phyloP scores from a whole-genome alignment of 352 stramenopile genomes.

The Globisporangium splendens region DNA sequence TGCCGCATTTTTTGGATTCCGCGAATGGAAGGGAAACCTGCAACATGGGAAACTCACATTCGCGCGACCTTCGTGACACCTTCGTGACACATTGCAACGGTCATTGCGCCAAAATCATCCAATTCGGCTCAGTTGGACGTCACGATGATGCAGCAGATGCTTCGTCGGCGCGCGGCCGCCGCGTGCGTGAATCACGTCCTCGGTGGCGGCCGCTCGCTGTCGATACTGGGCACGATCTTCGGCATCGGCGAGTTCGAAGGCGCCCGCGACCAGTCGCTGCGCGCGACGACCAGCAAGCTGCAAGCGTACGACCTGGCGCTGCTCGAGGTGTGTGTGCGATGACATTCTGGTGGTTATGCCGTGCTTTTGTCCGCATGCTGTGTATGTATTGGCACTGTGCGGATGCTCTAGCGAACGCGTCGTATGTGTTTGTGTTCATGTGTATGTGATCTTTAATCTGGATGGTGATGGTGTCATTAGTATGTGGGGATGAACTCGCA shows the following conservation, averaged over 20 bases:
- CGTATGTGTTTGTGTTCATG: neutral
- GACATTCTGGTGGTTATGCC: constrained; percentile 3
- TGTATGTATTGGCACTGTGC: too few species aligned
- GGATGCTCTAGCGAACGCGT: too few species aligned
- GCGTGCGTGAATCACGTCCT: neutral
- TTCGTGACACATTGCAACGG: neutral
- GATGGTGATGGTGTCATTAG: constrained; percentile 15
- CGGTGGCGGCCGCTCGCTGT: constrained; percentile 38
- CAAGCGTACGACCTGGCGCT: constrained; percentile 71
- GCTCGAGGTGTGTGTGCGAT: constrained; percentile 38
- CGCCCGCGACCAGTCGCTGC: constrained; percentile 52
- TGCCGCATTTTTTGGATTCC: neutral
- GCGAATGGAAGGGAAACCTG: neutral
- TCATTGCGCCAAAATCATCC: neutral
- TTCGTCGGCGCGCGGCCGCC: neutral
- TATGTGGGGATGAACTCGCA: constrained; percentile 81
- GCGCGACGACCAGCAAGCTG: constrained; percentile 53
- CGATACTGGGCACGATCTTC: constrained; percentile 71
- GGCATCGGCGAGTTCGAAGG: constrained; percentile 81
- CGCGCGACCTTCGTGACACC: constrained; percentile 7
- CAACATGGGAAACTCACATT: neutral
- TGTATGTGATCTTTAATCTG: neutral
- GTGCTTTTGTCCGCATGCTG: too few species aligned
- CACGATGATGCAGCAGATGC: neutral
- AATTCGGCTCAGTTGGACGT: neutral